Evolutionary conservation across 1,139 yeast species (phyloP).

Genomic region (Candida sanyaensis): DNA sequence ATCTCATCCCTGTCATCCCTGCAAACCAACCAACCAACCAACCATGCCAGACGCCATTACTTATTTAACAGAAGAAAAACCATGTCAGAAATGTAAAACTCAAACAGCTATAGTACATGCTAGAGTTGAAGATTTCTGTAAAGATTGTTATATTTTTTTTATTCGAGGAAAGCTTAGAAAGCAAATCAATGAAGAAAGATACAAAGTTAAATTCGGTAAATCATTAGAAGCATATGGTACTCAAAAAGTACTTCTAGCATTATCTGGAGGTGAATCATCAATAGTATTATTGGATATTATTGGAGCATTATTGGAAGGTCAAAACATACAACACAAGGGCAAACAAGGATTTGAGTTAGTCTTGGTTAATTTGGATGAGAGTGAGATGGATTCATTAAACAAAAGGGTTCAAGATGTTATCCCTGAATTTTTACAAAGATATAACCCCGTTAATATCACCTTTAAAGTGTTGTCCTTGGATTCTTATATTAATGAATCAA

Average conservation of each 20-base stretch:
- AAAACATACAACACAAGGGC: conserved; percentile 58
- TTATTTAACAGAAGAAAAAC: conserved; percentile 17
- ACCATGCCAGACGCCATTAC: conserved; percentile 17
- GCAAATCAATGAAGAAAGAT: conserved; percentile 68
- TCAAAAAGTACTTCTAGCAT: conserved; percentile 56
- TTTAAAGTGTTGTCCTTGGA: conserved; percentile 42
- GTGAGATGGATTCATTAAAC: conserved; percentile 18
- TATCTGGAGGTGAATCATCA: conserved; percentile 69
- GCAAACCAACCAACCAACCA: background rate
- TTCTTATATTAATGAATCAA: conserved; percentile 29
- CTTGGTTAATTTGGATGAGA: conserved; percentile 55
- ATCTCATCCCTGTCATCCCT: background rate
- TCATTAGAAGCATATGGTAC: conserved; percentile 26
- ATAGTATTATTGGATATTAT: conserved; percentile 69
- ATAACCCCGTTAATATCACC: conserved; percentile 26
- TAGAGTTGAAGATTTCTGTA: conserved; percentile 73
- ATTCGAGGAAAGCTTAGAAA: conserved; percentile 79
- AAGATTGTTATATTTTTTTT: conserved; percentile 69
- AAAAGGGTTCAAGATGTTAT: conserved; percentile 19
- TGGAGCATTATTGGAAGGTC: conserved; percentile 61
- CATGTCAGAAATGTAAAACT: conserved; percentile 55
- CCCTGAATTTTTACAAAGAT: conserved; percentile 21
- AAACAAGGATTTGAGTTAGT: conserved; percentile 66
- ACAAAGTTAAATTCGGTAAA: conserved; percentile 62
- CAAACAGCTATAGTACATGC: conserved; percentile 50